phyloP scores from a whole-genome alignment of 2,329 filamentous ascomycete species.

The Fonsecaea pugnacius region DNA sequence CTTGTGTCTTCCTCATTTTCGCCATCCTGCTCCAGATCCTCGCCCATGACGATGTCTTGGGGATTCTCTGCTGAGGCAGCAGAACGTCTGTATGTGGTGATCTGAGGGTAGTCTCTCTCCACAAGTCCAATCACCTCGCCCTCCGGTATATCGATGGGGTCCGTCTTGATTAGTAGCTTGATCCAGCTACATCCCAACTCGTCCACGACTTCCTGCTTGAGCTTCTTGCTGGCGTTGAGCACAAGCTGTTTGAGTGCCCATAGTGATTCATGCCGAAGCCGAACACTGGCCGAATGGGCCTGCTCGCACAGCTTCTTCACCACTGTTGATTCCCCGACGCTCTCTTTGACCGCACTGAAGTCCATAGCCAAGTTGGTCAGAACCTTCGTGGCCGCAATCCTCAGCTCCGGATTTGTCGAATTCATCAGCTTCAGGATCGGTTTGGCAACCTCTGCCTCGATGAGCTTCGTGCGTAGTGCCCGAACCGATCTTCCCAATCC shows the following conservation, averaged over 20 bases:
- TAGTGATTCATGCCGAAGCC: constrained; percentile 79
- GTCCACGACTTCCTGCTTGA: constrained; percentile 78
- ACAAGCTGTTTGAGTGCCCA: constrained; percentile 95
- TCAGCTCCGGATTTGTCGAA: constrained; percentile 75
- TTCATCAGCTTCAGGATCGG: constrained; percentile 77
- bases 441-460: constrained; percentile 79
- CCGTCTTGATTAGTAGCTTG: constrained; percentile 72
- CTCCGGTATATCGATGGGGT: constrained; percentile 43
- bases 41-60: constrained; percentile 39
- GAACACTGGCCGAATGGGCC: constrained; percentile 78
- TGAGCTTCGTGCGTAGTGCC: constrained; percentile 80
- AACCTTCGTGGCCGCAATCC: constrained; percentile 81
- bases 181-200: constrained; percentile 80
- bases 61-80: constrained; percentile 11
- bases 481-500: constrained; percentile 84
- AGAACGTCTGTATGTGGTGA: constrained; percentile 9
- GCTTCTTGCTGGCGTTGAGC: constrained; percentile 68
- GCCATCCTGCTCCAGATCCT: constrained; percentile 36
- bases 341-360: constrained; percentile 87
- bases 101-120: constrained; percentile 35
- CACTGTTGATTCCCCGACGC: constrained; percentile 73
- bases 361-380: constrained; percentile 85
- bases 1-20: constrained; percentile 2
- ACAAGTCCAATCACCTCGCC: constrained; percentile 38
- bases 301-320: constrained; percentile 80